Evolutionary conservation across 768 basidiomycete species (phyloP).

Genomic region (Lyophyllum decastes): DNA sequence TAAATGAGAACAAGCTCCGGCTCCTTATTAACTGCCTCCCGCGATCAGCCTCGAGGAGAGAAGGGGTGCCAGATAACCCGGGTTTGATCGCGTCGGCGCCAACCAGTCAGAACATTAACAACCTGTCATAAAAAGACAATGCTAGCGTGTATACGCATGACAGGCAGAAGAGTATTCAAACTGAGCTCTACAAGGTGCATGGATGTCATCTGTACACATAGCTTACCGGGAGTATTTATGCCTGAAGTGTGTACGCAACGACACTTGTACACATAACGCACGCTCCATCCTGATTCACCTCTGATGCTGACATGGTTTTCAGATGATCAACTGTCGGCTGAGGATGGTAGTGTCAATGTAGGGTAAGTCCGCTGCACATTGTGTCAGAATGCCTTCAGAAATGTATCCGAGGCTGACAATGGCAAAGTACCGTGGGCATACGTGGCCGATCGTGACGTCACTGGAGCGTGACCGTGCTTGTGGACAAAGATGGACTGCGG

Average conservation of each 20-base stretch:
- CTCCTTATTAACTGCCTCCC: no score
- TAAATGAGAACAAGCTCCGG: no score
- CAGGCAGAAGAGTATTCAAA: no score
- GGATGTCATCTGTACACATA: no score
- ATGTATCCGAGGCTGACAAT: neutral
- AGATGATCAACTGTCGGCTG: neutral
- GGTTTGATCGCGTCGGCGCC: no score
- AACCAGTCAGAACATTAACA: no score
- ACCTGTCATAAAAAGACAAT: no score
- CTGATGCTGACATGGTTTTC: neutral
- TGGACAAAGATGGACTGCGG: neutral
- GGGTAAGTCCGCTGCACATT: neutral
- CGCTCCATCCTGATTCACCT: neutral
- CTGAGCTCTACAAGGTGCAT: no score
- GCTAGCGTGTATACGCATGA: no score
- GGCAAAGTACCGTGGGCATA: neutral
- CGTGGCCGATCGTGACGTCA: slow-evolving; percentile 6
- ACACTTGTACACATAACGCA: neutral
- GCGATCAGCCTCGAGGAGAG: no score
- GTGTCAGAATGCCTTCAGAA: neutral
- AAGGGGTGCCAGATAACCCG: no score
- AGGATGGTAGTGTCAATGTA: neutral
- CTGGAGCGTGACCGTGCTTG: slow-evolving; percentile 8
- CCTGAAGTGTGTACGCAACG: neutral
- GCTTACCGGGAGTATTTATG: no score